A percentile compares a stretch with the other conserved stretches of the same genome.
phyloP scores from a whole-genome alignment of 1,284 basidiomycete species.

The Ustilago nuda region DNA sequence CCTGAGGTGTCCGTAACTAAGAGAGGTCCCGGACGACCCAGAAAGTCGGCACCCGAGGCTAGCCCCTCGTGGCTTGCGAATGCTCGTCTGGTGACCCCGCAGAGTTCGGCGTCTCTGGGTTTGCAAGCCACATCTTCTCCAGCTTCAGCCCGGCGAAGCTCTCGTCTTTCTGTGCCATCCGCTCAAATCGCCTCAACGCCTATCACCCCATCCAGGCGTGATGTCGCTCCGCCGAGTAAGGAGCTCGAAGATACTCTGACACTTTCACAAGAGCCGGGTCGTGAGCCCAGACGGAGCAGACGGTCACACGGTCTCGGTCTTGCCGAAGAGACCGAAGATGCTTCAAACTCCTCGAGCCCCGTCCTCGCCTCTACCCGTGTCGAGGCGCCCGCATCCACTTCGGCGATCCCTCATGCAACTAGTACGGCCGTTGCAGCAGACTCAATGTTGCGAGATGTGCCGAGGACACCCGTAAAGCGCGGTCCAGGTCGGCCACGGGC shows the following conservation, averaged over 20 bases:
- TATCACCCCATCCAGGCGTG: not conserved
- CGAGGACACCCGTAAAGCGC: conserved; percentile 22
- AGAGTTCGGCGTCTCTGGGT: not conserved
- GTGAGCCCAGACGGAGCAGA: conserved; percentile 4
- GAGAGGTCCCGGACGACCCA: conserved; percentile 19
- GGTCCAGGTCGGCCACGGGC: conserved; percentile 25
- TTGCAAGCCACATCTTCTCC: conserved; percentile 5
- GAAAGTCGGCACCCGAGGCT: conserved; percentile 16
- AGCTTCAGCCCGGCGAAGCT: conserved; percentile 24
- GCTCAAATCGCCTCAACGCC: not conserved
- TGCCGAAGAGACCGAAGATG: not conserved
- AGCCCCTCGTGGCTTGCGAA: not conserved
- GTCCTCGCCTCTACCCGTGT: not conserved
- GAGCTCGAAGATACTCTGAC: not conserved
- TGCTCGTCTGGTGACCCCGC: not conserved
- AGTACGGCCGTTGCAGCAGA: not conserved
- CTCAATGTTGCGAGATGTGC: not conserved
- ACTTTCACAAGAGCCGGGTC: conserved; percentile 2
- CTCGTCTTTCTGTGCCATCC: conserved; percentile 25
- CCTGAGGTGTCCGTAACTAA: conserved; percentile 16
- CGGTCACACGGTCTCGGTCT: conserved; percentile 6
- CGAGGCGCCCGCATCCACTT: not conserved
- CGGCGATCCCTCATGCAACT: not conserved
- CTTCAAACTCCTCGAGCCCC: not conserved
- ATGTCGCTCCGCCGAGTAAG: not conserved